These are phyloP conservation scores for Sugiyamaella chiloensis DNA, from an alignment of 805 yeast species.

Conservation along the genomic window DNA sequence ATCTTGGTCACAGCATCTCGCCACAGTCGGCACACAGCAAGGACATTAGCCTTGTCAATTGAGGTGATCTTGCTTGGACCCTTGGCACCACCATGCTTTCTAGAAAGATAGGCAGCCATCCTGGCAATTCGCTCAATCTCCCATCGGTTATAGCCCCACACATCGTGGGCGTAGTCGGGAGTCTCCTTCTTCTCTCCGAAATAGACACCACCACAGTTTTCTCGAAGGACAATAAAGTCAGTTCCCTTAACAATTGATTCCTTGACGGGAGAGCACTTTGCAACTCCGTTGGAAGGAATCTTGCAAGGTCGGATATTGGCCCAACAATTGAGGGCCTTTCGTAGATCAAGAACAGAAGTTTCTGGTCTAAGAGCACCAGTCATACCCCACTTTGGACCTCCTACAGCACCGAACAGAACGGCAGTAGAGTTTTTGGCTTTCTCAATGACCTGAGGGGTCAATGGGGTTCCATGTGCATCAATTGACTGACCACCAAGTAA, in stretches of 20 bases:
- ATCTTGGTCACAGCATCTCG: conserved; percentile 83
- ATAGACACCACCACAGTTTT: conserved; percentile 90
- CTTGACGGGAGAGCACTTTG: conserved; percentile 78
- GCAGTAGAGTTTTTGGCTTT: conserved; percentile 86
- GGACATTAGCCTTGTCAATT: conserved; percentile 93
- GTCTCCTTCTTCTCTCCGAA: conserved; percentile 91
- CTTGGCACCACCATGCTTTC: conserved; percentile 28
- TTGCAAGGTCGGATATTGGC: conserved; percentile 93
- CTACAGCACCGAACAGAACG: conserved; percentile 91
- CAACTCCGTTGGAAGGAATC: conserved; percentile 73
- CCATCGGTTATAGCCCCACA: conserved; percentile 81
- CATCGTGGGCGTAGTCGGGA: conserved; percentile 80
- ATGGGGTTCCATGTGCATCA: conserved; percentile 88
- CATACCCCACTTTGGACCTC: conserved; percentile 96
- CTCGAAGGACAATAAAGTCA: conserved; percentile 83
- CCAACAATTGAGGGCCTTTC: conserved; percentile 87
- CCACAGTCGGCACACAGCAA: conserved; percentile 94
- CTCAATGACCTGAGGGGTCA: conserved; percentile 74
- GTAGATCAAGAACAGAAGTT: conserved; percentile 85
- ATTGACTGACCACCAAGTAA: conserved; percentile 97
- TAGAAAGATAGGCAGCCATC: conserved; percentile 94
- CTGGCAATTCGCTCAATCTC: conserved; percentile 92
- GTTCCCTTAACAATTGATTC: conserved; percentile 78
- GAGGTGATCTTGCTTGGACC: conserved; percentile 86
- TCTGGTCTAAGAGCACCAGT: conserved; percentile 93